These are phyloP conservation scores for Staphylotrichum longicolle DNA, from an alignment of 495 filamentous ascomycete genomes.

Conservation along the genomic window DNA sequence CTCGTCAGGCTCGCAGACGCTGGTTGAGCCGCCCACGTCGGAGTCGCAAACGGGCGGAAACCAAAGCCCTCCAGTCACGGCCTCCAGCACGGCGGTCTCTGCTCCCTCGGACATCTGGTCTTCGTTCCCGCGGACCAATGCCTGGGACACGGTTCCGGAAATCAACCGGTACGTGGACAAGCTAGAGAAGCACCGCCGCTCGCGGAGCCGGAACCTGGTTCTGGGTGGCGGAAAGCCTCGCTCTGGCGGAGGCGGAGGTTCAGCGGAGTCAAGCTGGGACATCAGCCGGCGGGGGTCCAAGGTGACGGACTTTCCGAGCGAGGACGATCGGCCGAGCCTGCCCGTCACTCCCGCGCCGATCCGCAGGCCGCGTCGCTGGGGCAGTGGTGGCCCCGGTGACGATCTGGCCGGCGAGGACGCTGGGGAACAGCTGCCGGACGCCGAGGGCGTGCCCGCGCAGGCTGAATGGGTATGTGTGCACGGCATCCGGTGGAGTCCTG, in stretches of 20 bases:
- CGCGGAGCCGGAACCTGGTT: conserved; percentile 56
- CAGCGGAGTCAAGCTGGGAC: conserved; percentile 13
- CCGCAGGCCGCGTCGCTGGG: conserved; percentile 43
- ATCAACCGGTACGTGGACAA: conserved; percentile 77
- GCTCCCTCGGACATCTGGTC: conserved; percentile 58
- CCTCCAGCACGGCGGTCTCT: conserved; percentile 37
- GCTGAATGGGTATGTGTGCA: conserved; percentile 83
- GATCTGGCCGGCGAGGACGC: conserved; percentile 43
- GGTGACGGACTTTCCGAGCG: conserved; percentile 83
- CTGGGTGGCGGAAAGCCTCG: conserved; percentile 18
- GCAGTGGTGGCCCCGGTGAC: conserved; percentile 1
- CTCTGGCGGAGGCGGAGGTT: conserved; percentile 10
- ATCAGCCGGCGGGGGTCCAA: conserved; percentile 54
- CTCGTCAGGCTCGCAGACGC: conserved; percentile 26
- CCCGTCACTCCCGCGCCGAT: conserved; percentile 86
- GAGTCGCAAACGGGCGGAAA: conserved; percentile 37
- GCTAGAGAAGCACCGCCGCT: conserved; percentile 62
- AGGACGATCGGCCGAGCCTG: conserved; percentile 79
- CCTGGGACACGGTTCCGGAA: conserved; percentile 82
- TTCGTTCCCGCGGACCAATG: conserved; percentile 66
- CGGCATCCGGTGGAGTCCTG: conserved; percentile 48
- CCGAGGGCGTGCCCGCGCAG: conserved; percentile 80
- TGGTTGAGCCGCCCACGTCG: conserved; percentile 37
- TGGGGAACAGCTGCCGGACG: conserved; percentile 59
- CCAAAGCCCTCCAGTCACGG: conserved; percentile 46